These are phyloP conservation scores for Penicillium polonicum DNA, from an alignment of 2,329 filamentous ascomycete genomes.

Conservation along the genomic window DNA sequence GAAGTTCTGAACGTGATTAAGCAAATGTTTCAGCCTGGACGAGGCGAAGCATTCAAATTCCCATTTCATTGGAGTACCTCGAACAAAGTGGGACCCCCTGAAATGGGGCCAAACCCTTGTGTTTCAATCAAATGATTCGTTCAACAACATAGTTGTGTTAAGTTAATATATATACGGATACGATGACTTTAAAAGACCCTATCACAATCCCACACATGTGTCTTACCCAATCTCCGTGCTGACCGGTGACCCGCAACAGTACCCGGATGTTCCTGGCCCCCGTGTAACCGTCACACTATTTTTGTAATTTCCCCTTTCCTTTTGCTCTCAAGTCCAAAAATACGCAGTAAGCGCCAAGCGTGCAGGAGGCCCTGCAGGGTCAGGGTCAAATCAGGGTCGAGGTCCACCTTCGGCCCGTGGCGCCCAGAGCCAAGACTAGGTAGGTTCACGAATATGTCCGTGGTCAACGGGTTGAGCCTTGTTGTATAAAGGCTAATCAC, in stretches of 20 bases:
- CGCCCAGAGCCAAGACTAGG: neutral
- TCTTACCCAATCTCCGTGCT: neutral
- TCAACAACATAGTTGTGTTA: neutral
- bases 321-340: neutral
- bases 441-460: neutral
- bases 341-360: neutral
- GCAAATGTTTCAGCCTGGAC: neutral
- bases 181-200: neutral
- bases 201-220: neutral
- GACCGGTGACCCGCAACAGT: neutral
- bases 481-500: too few species aligned
- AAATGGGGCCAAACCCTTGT: neutral
- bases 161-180: neutral
- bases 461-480: too few species aligned
- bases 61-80: slow-evolving; percentile 2
- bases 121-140: neutral
- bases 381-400: neutral
- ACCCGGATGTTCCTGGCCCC: neutral
- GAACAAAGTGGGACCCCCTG: neutral
- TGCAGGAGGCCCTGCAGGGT: neutral
- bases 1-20: neutral
- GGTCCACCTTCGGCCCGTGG: neutral
- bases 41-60: neutral
- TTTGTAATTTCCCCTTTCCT: too few species aligned
- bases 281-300: too few species aligned